Evolutionary conservation across 2,329 filamentous ascomycete species (phyloP).

Genomic region (Nemania abortiva): DNA sequence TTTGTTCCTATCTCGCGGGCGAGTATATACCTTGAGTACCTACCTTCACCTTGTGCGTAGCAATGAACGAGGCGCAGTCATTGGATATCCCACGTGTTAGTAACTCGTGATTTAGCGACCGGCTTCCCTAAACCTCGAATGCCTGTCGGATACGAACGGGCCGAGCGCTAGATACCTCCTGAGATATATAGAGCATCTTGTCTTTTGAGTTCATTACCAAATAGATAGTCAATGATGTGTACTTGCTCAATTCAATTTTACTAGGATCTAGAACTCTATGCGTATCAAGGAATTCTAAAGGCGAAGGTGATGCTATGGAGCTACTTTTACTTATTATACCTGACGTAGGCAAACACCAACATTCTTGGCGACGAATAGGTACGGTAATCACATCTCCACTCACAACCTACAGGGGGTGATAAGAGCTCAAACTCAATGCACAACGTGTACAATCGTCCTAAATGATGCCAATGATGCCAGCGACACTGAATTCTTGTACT

Average conservation of each 20-base stretch:
- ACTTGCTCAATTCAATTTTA: not conserved
- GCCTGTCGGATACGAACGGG: not conserved
- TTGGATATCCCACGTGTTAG: not conserved
- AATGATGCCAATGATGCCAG: not conserved
- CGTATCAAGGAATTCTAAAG: not conserved
- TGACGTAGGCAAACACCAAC: not conserved
- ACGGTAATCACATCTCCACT: not conserved
- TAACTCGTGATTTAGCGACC: not conserved
- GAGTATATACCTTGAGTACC: no score
- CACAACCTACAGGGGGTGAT: not conserved
- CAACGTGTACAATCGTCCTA: not conserved
- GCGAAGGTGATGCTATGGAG: not conserved
- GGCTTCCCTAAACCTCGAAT: not conserved
- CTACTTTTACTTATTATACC: constrained; percentile 1
- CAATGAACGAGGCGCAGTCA: not conserved
- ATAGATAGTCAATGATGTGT: not conserved
- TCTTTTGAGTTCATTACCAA: not conserved
- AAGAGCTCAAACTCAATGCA: constrained; percentile 3
- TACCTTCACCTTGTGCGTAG: not conserved
- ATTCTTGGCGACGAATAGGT: not conserved
- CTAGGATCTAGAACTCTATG: not conserved
- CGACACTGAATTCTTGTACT: constrained; percentile 4
- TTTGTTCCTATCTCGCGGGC: not conserved
- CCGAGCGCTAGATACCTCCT: not conserved
- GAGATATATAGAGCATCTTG: not conserved